Evolutionary conservation across 2,329 filamentous ascomycete genomes (phyloP).

Genomic region (Diaporthe citriasiana): DNA sequence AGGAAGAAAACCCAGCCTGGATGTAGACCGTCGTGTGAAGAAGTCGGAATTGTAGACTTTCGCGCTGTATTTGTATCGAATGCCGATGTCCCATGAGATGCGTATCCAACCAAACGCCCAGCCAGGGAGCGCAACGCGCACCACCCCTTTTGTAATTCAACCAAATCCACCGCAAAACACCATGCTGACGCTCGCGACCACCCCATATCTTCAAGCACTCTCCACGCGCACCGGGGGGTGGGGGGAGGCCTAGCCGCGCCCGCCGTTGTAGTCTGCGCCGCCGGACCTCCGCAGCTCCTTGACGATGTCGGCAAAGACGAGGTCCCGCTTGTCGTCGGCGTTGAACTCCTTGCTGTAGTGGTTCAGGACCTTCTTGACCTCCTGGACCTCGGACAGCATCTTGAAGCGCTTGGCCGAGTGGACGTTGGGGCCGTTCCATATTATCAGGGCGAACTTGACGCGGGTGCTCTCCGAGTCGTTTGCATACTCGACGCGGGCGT

Average conservation of each 20-base stretch:
- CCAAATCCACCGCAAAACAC: slow-evolving; percentile 30
- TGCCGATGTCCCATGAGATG: slow-evolving; percentile 35
- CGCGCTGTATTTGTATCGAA: slow-evolving; percentile 36
- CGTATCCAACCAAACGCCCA: slow-evolving; percentile 30
- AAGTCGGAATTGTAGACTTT: slow-evolving; percentile 24
- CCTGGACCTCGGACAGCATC: slow-evolving; percentile 58
- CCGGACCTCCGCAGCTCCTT: slow-evolving; percentile 74
- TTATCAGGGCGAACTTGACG: slow-evolving; percentile 76
- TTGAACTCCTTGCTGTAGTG: slow-evolving; percentile 77
- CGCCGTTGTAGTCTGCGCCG: slow-evolving; percentile 80
- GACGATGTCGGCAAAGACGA: slow-evolving; percentile 74
- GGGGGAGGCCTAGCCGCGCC: slow-evolving; percentile 60
- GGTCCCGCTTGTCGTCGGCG: slow-evolving; percentile 70
- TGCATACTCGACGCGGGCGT: slow-evolving; percentile 76
- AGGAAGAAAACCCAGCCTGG: not conserved
- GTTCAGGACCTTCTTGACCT: slow-evolving; percentile 68
- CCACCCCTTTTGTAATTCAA: slow-evolving; percentile 13
- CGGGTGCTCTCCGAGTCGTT: slow-evolving; percentile 79
- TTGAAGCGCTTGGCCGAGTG: slow-evolving; percentile 33
- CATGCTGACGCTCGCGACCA: slow-evolving; percentile 30
- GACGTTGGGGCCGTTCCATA: slow-evolving; percentile 75
- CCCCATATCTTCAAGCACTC: not conserved
- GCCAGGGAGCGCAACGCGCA: slow-evolving; percentile 25
- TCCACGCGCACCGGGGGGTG: not conserved
- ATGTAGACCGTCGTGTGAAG: not conserved